phyloP scores from a whole-genome alignment of 495 filamentous ascomycete genomes.

The Choiromyces venosus region DNA sequence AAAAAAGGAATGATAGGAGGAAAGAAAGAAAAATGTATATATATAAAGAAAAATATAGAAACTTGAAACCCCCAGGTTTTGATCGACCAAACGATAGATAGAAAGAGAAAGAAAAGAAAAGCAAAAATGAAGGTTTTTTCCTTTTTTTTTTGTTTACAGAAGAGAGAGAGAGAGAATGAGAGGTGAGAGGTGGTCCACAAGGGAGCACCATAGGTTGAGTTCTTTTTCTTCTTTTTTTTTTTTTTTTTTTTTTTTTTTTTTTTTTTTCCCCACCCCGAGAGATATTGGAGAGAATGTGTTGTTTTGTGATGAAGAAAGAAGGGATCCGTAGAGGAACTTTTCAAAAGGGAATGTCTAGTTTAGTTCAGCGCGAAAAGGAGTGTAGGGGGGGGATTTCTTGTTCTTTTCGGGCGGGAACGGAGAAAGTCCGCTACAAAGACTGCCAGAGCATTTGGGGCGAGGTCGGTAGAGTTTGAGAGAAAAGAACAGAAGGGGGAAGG shows the following conservation, averaged over 20 bases:
- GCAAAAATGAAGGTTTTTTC: too few relatives aligned
- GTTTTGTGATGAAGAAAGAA: not conserved
- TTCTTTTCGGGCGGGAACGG: constrained; percentile 1
- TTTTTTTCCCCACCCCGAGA: not conserved
- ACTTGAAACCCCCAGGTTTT: not conserved
- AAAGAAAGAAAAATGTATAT: not conserved
- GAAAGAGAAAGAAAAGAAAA: not conserved
- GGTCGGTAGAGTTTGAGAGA: constrained; percentile 6
- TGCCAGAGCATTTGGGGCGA: constrained; percentile 33
- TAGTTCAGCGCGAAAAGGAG: constrained; percentile 14
- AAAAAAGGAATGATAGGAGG: not conserved
- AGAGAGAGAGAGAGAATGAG: constrained; percentile 11
- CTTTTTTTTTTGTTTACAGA: too few relatives aligned
- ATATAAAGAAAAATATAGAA: not conserved
- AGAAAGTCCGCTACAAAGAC: constrained; percentile 29
- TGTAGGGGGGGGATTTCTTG: not conserved
- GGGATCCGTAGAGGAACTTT: not conserved
- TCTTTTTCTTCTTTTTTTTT: too few relatives aligned
- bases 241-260: too few relatives aligned
- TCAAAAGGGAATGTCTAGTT: not conserved
- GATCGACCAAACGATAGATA: not conserved
- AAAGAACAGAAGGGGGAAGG: not conserved
- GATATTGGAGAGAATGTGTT: not conserved
- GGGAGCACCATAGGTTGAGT: too few relatives aligned
- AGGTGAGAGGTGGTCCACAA: constrained; percentile 10